Conservation (phyloP, 2,329 filamentous ascomycete genomes). For the Scedosporium apiospermum region DNA sequence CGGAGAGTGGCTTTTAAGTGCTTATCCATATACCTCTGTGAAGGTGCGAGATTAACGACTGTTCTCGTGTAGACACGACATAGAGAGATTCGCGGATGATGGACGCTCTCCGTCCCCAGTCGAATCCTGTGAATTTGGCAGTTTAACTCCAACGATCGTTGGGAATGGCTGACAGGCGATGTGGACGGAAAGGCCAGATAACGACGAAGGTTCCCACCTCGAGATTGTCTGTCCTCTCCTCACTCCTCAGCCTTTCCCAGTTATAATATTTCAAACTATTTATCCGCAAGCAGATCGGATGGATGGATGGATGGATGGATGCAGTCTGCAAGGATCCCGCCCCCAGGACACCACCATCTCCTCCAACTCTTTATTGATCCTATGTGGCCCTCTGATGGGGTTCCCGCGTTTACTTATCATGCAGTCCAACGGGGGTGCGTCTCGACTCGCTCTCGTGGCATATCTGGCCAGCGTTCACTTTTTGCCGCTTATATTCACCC, state of each 20-base stretch:
- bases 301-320: not conserved
- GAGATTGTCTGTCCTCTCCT: too few relatives aligned
- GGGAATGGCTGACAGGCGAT: too few relatives aligned
- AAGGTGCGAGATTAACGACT: not conserved
- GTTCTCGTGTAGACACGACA: not conserved
- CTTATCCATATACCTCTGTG: not conserved
- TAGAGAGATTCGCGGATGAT: too few relatives aligned
- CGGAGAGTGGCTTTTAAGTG: not conserved
- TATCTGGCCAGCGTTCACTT: not conserved
- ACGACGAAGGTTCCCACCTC: not conserved
- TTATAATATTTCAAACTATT: not conserved
- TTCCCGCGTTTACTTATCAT: too few relatives aligned
- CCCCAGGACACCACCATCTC: not conserved
- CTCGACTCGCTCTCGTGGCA: not conserved
- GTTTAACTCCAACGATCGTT: too few relatives aligned
- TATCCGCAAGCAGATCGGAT: not conserved
- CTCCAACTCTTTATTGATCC: too few relatives aligned
- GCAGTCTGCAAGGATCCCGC: not conserved
- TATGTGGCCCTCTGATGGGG: too few relatives aligned
- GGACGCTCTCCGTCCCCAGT: too few relatives aligned
- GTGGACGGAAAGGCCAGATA: too few relatives aligned
- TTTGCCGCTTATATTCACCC: not conserved
- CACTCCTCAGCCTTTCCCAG: not conserved
- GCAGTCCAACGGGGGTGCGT: not conserved
- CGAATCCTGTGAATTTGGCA: too few relatives aligned